Evolutionary conservation across 108 stramenopile genomes (phyloP).

Genomic region (Poteriospumella lacustris): DNA sequence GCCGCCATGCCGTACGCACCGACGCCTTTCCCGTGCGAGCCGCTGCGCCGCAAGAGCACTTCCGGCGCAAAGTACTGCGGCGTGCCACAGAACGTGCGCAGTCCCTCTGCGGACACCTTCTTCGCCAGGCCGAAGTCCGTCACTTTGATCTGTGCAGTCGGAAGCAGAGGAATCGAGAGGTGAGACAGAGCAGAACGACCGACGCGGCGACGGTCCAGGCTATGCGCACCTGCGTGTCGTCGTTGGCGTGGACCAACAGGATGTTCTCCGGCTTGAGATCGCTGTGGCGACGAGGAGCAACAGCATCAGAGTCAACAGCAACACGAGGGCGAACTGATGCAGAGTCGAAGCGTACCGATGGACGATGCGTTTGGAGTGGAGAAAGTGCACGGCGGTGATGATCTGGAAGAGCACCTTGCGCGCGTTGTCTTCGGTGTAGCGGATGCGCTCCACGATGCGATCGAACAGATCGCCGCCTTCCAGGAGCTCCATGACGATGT

Average conservation of each 20-base stretch:
- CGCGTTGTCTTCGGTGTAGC: constrained; percentile 14
- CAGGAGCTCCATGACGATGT: constrained; percentile 12
- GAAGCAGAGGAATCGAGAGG: no score
- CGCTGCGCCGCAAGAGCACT: constrained; percentile 38
- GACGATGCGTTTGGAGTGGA: constrained; percentile 54
- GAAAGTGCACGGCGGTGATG: not conserved
- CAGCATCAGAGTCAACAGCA: not conserved
- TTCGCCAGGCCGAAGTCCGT: constrained; percentile 84
- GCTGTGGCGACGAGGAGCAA: not conserved
- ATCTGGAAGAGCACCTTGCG: not conserved
- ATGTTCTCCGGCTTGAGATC: constrained; percentile 87
- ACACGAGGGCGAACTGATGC: not conserved
- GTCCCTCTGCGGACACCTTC: constrained; percentile 36
- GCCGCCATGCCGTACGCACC: constrained; percentile 64
- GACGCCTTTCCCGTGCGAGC: not conserved
- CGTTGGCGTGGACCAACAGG: constrained; percentile 56
- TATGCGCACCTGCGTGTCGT: no score
- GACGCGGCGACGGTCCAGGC: no score
- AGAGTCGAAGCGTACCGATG: constrained; percentile 56
- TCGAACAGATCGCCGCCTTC: constrained; percentile 18
- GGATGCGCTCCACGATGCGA: constrained; percentile 10
- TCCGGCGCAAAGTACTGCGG: constrained; percentile 81
- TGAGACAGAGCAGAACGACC: no score
- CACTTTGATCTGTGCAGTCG: no score
- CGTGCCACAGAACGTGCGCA: constrained; percentile 42